Evolutionary conservation across 495 filamentous ascomycete genomes (phyloP), one percentile per base, ranked within the genome.

Genomic region (Penicillium lagena): DNA sequence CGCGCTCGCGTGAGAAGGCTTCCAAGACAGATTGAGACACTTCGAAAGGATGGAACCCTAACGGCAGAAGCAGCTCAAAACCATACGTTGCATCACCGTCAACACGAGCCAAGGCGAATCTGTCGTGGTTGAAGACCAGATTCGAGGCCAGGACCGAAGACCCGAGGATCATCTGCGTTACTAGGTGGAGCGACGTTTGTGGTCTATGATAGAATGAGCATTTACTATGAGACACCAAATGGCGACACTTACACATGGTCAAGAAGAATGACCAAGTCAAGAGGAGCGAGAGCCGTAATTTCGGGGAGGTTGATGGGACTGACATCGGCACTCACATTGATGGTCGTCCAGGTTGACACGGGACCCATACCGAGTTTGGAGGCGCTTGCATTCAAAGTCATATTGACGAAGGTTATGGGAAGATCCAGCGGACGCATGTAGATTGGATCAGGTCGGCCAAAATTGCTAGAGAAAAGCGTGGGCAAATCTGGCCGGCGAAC

Each of bases 281-380:
- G 45, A 1, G 58, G 52, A 4, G 58, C 52, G 42, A 51, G 42
- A 7, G 10, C 39, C 6, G 57, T 46, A 12, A 33, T 29, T 12
- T 45, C 57, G 7, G 45, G 47, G 11, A 48, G 32, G 11, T 42
- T 40, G 13, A 52, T 40, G 7, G 53, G 39, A 13, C 34, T 46
- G 42, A 62, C 50, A 50, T 64, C 58, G 15, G 42, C 54, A 35
- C 46, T 44, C 6, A 64, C 43, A 35, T 56, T 46, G 9, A 66
- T 48, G 8, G 54, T 52, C 9, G 50, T 32, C 46, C 49, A 59
- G n/a, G 63, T 29, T 13, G 51, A 55, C 31, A 46, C 35, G 7
- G 49, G 29, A 1, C 40, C 40, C 29, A 43, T 29, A 17, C 46
- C 43, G 27, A 62, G 7, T 45, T 46, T 28, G 54, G 29, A 11